These are phyloP conservation scores for Suillus lakei DNA, from an alignment of 768 basidiomycete species.

Conservation along the genomic window DNA sequence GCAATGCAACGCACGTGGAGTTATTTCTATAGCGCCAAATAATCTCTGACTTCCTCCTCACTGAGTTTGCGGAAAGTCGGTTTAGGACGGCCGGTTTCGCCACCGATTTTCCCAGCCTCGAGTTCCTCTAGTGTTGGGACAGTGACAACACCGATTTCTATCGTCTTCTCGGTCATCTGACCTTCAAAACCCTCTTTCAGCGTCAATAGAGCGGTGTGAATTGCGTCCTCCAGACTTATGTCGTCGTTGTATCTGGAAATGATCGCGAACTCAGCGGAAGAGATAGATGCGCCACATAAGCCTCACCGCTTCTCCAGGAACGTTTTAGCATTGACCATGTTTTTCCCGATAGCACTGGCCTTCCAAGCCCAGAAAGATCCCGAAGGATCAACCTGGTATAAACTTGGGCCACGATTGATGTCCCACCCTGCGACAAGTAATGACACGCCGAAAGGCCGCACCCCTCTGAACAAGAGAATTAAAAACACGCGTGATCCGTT, in stretches of 20 bases:
- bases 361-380: constrained; percentile 99
- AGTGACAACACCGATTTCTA: constrained; percentile 97
- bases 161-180: constrained; percentile 99
- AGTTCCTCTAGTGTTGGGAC: constrained; percentile 71
- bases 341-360: constrained; percentile 99
- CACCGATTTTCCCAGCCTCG: constrained; percentile 69
- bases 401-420: constrained; percentile 88
- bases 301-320: constrained; percentile 97
- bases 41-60: constrained; percentile 97
- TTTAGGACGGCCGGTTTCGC: constrained; percentile 69
- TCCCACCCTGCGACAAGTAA: constrained; percentile 98
- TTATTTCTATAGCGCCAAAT: constrained; percentile 74
- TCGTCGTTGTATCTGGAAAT: constrained; percentile 93
- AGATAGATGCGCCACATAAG: constrained; percentile 25
- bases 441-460: constrained; percentile 98
- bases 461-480: constrained; percentile 66
- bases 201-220: constrained; percentile 97
- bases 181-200: constrained; percentile 99
- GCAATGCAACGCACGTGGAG: constrained; percentile 32
- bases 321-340: constrained; percentile 99
- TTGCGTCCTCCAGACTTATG: constrained; percentile 97
- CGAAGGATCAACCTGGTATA: constrained; percentile 99
- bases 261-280: constrained; percentile 21
- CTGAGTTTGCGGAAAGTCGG: constrained; percentile 94
- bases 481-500: constrained; percentile 35